A percentile compares a stretch with the other conserved stretches of the same genome.
Evolutionary conservation across 306 rosid species (phyloP).

Genomic region (Astragalus membranaceus): DNA sequence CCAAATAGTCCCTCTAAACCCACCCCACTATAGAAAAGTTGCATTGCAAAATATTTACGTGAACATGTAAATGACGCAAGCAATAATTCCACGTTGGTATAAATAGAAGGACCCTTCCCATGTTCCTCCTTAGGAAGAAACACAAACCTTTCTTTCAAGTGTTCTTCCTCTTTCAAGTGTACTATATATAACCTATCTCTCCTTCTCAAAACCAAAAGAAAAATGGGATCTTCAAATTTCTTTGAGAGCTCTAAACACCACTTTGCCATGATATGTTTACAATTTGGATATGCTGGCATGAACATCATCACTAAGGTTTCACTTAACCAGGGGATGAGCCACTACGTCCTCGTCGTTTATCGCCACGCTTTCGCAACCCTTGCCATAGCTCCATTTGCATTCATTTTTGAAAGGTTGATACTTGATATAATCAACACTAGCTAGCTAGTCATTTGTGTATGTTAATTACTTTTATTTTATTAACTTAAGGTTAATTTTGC

Average conservation of each 20-base stretch:
- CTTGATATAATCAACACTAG: background rate
- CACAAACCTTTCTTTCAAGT: constrained; percentile 25
- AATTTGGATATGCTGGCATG: constrained; percentile 95
- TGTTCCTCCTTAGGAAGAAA: constrained; percentile 35
- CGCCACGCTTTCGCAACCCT: constrained; percentile 86
- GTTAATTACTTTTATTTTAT: too few relatives aligned
- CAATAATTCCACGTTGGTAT: constrained; percentile 30
- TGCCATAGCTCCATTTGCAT: constrained; percentile 68
- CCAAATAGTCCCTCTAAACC: background rate
- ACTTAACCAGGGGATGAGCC: constrained; percentile 89
- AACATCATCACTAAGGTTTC: constrained; percentile 82
- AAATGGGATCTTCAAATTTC: constrained; percentile 31
- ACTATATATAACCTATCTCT: background rate
- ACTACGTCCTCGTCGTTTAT: constrained; percentile 87
- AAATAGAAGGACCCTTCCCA: constrained; percentile 25
- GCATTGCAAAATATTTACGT: background rate
- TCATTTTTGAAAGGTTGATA: constrained; percentile 65
- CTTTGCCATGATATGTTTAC: constrained; percentile 79
- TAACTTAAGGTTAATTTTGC: background rate
- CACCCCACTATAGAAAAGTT: background rate
- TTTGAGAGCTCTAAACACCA: constrained; percentile 65
- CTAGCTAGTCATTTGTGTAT: too few relatives aligned
- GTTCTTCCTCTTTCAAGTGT: constrained; percentile 37
- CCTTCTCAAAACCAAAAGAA: background rate
- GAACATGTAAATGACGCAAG: constrained; percentile 18